Evolutionary conservation across 495 filamentous ascomycete species (phyloP).

Genomic region (Podospora didyma): DNA sequence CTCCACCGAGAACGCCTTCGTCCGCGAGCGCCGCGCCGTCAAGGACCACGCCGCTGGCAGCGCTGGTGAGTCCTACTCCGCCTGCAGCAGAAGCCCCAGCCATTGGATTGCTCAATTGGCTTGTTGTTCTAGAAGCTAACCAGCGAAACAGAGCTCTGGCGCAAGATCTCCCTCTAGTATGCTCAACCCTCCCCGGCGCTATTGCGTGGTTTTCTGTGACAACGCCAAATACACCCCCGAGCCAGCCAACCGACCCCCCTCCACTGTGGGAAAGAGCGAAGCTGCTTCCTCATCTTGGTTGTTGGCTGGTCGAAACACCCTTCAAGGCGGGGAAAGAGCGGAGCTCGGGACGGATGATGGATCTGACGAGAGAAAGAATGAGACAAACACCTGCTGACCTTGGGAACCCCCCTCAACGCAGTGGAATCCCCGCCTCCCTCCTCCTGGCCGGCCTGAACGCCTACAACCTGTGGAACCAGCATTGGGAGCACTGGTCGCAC

Average conservation of each 20-base stretch:
- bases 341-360: too few relatives aligned
- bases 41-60: slow-evolving; percentile 81
- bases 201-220: slow-evolving; percentile 25
- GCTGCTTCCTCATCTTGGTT: too few relatives aligned
- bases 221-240: not conserved
- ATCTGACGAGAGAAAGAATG: too few relatives aligned
- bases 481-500: slow-evolving; percentile 93
- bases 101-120: not conserved
- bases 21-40: slow-evolving; percentile 76
- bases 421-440: slow-evolving; percentile 65
- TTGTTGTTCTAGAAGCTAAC: slow-evolving; percentile 7
- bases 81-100: not conserved
- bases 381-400: too few relatives aligned
- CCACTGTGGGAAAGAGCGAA: too few relatives aligned
- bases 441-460: slow-evolving; percentile 71
- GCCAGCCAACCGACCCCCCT: not conserved
- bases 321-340: too few relatives aligned
- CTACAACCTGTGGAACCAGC: slow-evolving; percentile 85
- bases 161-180: slow-evolving; percentile 91
- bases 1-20: slow-evolving; percentile 78
- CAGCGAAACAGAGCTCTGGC: slow-evolving; percentile 70
- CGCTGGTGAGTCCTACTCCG: slow-evolving; percentile 55
- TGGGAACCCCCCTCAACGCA: too few relatives aligned
- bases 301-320: too few relatives aligned
- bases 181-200: slow-evolving; percentile 18